Percentiles rank a stretch among this genome's conserved stretches.
Conservation (phyloP, 192 early-diverging fungal genomes). For the Entrophospora sp. region DNA sequence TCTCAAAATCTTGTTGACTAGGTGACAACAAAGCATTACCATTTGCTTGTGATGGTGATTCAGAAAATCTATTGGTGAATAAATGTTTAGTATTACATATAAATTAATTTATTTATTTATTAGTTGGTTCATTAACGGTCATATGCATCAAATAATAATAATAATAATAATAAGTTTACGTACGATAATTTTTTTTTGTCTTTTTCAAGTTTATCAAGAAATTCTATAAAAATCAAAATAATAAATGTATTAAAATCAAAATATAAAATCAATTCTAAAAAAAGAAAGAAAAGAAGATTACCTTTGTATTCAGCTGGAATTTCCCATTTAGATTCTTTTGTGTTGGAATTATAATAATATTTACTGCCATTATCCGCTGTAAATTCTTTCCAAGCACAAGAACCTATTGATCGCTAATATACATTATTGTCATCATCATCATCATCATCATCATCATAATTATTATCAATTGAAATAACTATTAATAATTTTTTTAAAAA, state of each 20-base stretch:
- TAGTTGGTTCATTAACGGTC: too few species aligned
- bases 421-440: not conserved
- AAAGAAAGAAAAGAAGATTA: not conserved
- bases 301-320: slow-evolving; percentile 68
- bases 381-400: slow-evolving; percentile 80
- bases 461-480: not conserved
- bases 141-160: too few species aligned
- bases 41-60: slow-evolving; percentile 10
- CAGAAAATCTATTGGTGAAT: not conserved
- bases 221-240: slow-evolving; percentile 18
- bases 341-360: slow-evolving; percentile 77
- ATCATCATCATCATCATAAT: too few species aligned
- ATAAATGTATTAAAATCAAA: too few species aligned
- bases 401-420: slow-evolving; percentile 42
- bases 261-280: slow-evolving; percentile 26
- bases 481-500: not conserved
- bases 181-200: slow-evolving; percentile 22
- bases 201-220: slow-evolving; percentile 28
- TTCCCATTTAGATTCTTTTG: slow-evolving; percentile 82
- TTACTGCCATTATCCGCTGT: slow-evolving; percentile 63
- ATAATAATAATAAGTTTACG: not conserved
- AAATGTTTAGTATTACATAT: too few species aligned
- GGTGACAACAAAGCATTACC: slow-evolving; percentile 22
- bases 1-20: slow-evolving; percentile 18
- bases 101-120: too few species aligned